Evolutionary conservation across 2,329 filamentous ascomycete species (phyloP).

Genomic region (Amauroascus verrucosus): DNA sequence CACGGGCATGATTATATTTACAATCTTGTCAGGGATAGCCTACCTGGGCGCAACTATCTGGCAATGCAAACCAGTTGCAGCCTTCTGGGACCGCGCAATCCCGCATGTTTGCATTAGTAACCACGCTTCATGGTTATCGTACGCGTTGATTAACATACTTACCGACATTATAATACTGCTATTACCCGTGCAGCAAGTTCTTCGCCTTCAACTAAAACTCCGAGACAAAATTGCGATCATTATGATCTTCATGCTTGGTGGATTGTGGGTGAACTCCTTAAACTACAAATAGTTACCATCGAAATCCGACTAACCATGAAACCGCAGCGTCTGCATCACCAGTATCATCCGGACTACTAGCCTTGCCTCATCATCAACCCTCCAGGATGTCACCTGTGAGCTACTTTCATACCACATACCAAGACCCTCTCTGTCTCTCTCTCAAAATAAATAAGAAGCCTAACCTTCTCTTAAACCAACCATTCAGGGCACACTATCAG

Average conservation of each 20-base stretch:
- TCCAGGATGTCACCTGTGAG: conserved; percentile 15
- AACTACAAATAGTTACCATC: neutral
- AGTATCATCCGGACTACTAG: conserved; percentile 27
- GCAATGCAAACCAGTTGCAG: conserved; percentile 20
- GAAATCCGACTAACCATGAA: neutral
- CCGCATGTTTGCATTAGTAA: conserved; percentile 19
- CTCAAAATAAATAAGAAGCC: neutral
- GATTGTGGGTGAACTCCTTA: conserved; percentile 17
- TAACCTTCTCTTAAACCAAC: neutral
- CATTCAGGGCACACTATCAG: conserved; percentile 21
- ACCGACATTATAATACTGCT: conserved; percentile 21
- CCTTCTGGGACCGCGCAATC: conserved; percentile 20
- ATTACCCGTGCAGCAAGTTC: conserved; percentile 20
- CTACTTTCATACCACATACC: neutral
- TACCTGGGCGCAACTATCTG: conserved; percentile 20
- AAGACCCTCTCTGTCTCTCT: neutral
- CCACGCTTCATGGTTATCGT: conserved; percentile 18
- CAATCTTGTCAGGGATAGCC: conserved; percentile 15
- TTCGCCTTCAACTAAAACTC: conserved; percentile 17
- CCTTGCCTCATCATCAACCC: conserved; percentile 17
- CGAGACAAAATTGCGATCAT: conserved; percentile 18
- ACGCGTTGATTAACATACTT: conserved; percentile 21
- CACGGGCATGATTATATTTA: conserved; percentile 22
- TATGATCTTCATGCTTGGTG: conserved; percentile 20
- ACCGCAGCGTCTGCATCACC: conserved; percentile 13